Conservation (phyloP, 331 rosid genomes). For the Rosa hybrid region DNA sequence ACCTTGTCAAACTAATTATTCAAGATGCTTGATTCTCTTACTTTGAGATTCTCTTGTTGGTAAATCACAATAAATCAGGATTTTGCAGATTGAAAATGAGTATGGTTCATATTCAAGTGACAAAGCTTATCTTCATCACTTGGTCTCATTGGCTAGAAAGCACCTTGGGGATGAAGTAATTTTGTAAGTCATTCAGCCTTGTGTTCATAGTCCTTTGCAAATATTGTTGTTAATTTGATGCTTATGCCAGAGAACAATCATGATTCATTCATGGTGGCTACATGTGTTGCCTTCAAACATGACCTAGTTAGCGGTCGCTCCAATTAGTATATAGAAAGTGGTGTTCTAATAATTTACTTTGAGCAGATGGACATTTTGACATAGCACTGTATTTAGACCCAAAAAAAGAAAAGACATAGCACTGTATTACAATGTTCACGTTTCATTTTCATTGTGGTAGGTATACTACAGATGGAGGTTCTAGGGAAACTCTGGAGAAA, state of each 20-base stretch:
- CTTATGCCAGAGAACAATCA: not conserved
- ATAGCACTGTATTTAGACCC: not conserved
- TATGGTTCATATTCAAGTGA: constrained; percentile 83
- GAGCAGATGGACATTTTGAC: not conserved
- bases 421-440: not conserved
- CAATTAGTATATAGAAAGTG: not conserved
- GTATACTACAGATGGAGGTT: constrained; percentile 96
- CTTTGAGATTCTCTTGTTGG: constrained; percentile 12
- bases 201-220: constrained; percentile 14
- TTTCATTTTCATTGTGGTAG: constrained; percentile 39
- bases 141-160: constrained; percentile 62
- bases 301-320: not conserved
- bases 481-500: constrained; percentile 73
- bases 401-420: too few relatives aligned
- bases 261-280: not conserved
- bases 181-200: constrained; percentile 55
- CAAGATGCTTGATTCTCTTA: not conserved
- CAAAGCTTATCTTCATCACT: constrained; percentile 77
- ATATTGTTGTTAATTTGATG: constrained; percentile 9
- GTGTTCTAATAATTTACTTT: not conserved
- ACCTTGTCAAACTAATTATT: constrained; percentile 16
- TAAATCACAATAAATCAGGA: constrained; percentile 20
- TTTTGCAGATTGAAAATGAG: constrained; percentile 87
- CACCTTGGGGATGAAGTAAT: constrained; percentile 75
- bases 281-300: not conserved